phyloP scores from a whole-genome alignment of 352 stramenopile species.

The Phytopythium boreale region DNA sequence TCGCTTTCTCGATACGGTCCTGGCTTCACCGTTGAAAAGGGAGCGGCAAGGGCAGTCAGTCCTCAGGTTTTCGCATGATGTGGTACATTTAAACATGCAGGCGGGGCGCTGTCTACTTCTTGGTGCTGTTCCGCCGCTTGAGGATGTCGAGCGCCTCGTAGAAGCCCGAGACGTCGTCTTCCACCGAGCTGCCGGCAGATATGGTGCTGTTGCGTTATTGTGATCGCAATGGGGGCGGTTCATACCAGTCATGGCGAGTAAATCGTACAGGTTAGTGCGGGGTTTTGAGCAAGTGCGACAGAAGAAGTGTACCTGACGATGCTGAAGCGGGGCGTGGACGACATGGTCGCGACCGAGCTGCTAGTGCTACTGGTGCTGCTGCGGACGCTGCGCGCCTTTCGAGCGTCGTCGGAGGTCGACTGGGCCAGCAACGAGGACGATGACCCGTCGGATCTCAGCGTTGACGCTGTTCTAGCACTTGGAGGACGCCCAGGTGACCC shows the following conservation, averaged over 20 bases:
- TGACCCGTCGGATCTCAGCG: slow-evolving; percentile 1
- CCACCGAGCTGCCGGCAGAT: slow-evolving; percentile 36
- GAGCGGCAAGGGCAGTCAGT: too few species aligned
- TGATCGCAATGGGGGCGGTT: background rate
- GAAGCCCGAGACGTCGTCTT: slow-evolving; percentile 74
- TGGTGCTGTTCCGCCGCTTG: slow-evolving; percentile 46
- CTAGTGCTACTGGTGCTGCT: slow-evolving; percentile 10
- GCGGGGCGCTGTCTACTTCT: slow-evolving; percentile 13
- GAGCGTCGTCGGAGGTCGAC: slow-evolving; percentile 2
- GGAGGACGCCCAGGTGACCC: slow-evolving; percentile 25
- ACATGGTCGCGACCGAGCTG: slow-evolving; percentile 10
- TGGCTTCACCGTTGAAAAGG: too few species aligned
- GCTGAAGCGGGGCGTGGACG: slow-evolving; percentile 19
- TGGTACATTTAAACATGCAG: background rate
- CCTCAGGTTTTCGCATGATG: too few species aligned
- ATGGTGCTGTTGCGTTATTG: background rate
- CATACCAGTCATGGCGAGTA: background rate
- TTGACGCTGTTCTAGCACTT: slow-evolving; percentile 1
- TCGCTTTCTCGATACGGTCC: too few species aligned
- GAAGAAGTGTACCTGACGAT: slow-evolving; percentile 25
- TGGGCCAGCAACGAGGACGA: slow-evolving; percentile 1
- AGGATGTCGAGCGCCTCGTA: slow-evolving; percentile 77
- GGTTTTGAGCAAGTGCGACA: background rate
- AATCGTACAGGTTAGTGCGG: slow-evolving; percentile 1
- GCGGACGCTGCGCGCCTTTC: slow-evolving; percentile 8